Percentiles rank a stretch among this genome's conserved stretches.
Conservation (phyloP, 2,329 filamentous ascomycete genomes). For the Talaromyces sp. region DNA sequence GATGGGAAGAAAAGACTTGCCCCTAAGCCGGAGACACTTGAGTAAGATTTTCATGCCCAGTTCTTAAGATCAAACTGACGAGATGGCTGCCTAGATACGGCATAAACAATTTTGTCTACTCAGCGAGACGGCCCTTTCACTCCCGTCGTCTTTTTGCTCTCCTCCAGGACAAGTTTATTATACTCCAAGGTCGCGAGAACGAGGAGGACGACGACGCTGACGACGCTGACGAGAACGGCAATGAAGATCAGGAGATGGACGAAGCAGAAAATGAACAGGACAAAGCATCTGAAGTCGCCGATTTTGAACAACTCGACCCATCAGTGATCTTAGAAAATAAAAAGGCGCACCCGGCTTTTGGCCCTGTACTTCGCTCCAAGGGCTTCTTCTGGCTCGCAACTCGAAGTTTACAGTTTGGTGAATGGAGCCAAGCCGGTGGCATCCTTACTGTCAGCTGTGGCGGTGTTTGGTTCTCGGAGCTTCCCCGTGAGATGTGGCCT, state of each 20-base stretch:
- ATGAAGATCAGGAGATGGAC: conserved; percentile 23
- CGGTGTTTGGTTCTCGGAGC: conserved; percentile 56
- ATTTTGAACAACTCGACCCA: conserved; percentile 34
- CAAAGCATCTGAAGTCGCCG: conserved; percentile 25
- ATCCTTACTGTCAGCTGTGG: conserved; percentile 44
- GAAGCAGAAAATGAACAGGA: conserved; percentile 18
- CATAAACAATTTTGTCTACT: conserved; percentile 68
- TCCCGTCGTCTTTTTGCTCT: conserved; percentile 39
- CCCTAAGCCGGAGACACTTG: conserved; percentile 67
- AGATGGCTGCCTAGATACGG: conserved; percentile 50
- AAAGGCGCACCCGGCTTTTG: conserved; percentile 35
- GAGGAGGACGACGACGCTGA: conserved; percentile 28
- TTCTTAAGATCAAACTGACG: too few species aligned
- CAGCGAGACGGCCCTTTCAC: conserved; percentile 53
- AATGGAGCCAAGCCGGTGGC: conserved; percentile 46
- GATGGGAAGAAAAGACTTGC: conserved; percentile 56
- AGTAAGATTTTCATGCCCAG: conserved; percentile 39
- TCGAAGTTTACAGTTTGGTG: conserved; percentile 40
- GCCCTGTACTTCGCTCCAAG: conserved; percentile 41
- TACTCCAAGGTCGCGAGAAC: conserved; percentile 38
- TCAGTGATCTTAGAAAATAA: conserved; percentile 38
- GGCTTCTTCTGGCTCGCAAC: conserved; percentile 47
- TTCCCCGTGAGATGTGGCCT: conserved; percentile 52
- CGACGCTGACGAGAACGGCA: conserved; percentile 24
- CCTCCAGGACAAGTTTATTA: conserved; percentile 45